Base-by-base conservation (phyloP, 768 basidiomycete species). In the Lactarius vividus region DNA sequence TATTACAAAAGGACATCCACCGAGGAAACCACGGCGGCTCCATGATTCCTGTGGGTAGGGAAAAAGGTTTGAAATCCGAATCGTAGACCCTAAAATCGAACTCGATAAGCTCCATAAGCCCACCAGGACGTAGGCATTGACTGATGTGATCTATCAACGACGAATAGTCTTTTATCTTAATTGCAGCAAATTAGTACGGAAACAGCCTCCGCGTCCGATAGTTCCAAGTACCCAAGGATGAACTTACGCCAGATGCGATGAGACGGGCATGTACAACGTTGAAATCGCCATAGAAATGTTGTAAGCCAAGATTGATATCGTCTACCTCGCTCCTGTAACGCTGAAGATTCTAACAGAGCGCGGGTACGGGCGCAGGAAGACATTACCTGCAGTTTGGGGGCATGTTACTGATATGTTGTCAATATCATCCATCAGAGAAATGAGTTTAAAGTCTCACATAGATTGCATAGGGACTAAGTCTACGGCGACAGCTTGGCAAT, bases 391-490 rank as follows among this genome's bases (percentile, higher is more conserved):
- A 83, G 73, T 92, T 92, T 49, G 77, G 78, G 42, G 89, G 90
- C 84, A 91, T 86, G 39, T 79, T 73, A 55, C 88, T 89, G 69
- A 69, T 55, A 69, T 65, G 54, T 42, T 59, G 71, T 61, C 57
- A 71, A 58, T 63, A 63, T 69, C 33, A 64, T 53, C 28, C 16
- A 59, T 28, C n/a, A 28, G 46, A 37, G 28, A 37, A 28, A 16
- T 29, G 57, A 65, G 61, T 57, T n/a, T 44, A 11, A 65, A 54
- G 68, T 44, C 88, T 75, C 76, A 88, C 90, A 79, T 62, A 60
- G 83, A 82, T 76, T 90, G 87, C 88, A 92, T 88, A 61, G 91
- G 91, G 67, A 91, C 85, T 31, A 92, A 79, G 76, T 93, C 91
- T 35, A 92, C 88, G 42, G 87, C 91, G 33, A 92, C 87, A 28